Evolutionary conservation across 345 rosid species (phyloP).

Genomic region (Geranium brycei): DNA sequence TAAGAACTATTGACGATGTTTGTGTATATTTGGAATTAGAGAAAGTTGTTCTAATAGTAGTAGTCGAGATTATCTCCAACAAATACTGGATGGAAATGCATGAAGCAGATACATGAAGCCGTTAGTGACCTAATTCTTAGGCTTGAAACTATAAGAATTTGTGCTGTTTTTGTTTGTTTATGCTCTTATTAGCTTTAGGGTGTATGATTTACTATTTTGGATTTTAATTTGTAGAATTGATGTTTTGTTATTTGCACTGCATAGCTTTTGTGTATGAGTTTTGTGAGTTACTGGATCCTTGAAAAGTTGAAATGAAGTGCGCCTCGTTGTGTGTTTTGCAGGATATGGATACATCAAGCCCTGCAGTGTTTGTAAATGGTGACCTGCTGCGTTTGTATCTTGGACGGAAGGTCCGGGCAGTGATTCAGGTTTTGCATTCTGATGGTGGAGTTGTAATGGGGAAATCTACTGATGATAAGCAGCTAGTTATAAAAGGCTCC

Average conservation of each 20-base stretch:
- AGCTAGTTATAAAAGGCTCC: constrained; percentile 47
- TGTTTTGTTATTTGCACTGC: too few species aligned
- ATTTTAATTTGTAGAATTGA: background rate
- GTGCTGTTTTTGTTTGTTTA: background rate
- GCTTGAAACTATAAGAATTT: too few species aligned
- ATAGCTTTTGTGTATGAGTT: too few species aligned
- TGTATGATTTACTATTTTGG: background rate
- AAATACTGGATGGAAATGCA: too few species aligned
- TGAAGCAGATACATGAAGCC: background rate
- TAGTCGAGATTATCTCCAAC: too few species aligned
- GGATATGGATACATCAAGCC: constrained; percentile 65
- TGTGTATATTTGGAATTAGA: too few species aligned
- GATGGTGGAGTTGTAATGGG: constrained; percentile 45
- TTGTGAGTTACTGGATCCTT: too few species aligned
- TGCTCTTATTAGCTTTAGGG: background rate
- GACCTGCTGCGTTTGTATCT: constrained; percentile 37
- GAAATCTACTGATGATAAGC: constrained; percentile 57
- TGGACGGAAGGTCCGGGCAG: constrained; percentile 60
- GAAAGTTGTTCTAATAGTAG: too few species aligned
- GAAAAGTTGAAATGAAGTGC: background rate
- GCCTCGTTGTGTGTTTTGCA: background rate
- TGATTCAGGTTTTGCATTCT: constrained; percentile 47
- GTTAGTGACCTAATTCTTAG: too few species aligned
- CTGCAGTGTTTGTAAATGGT: constrained; percentile 81
- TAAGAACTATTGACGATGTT: too few species aligned